A percentile compares a stretch with the other conserved stretches of the same genome.
These are phyloP conservation scores for Auriscalpium microsporum DNA, from an alignment of 768 basidiomycete genomes.

Conservation along the genomic window DNA sequence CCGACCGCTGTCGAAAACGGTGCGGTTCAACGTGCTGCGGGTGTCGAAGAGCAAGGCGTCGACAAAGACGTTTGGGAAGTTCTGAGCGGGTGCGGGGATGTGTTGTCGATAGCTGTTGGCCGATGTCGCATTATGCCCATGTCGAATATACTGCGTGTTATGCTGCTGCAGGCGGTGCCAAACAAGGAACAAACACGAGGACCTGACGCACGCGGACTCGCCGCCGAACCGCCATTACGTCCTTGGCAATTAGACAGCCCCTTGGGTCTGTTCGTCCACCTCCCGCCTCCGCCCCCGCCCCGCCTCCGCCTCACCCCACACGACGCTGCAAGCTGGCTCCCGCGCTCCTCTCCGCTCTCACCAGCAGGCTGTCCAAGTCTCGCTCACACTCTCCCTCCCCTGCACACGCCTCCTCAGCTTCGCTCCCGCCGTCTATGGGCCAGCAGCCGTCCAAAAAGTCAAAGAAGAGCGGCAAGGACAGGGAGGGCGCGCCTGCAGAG, in stretches of 20 bases:
- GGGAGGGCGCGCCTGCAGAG: slow-evolving; percentile 33
- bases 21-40: slow-evolving; percentile 97
- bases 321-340: slow-evolving; percentile 61
- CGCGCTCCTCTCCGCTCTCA: slow-evolving; percentile 67
- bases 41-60: slow-evolving; percentile 91
- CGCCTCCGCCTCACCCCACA: not conserved
- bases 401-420: slow-evolving; percentile 30
- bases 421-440: slow-evolving; percentile 55
- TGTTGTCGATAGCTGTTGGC: slow-evolving; percentile 18
- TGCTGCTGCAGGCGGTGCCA: slow-evolving; percentile 3
- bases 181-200: slow-evolving; percentile 14
- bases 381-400: slow-evolving; percentile 68
- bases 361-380: slow-evolving; percentile 62
- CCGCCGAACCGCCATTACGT: not conserved
- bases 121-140: slow-evolving; percentile 22
- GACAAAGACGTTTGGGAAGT: slow-evolving; percentile 90
- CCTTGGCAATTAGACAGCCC: not conserved
- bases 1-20: slow-evolving; percentile 97
- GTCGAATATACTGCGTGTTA: slow-evolving; percentile 17
- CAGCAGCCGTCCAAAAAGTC: slow-evolving; percentile 79
- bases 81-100: slow-evolving; percentile 36
- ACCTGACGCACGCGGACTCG: not conserved
- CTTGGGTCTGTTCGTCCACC: not conserved
- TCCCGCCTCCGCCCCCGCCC: not conserved
- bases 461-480: slow-evolving; percentile 60